phyloP scores from a whole-genome alignment of 2,329 filamentous ascomycete species.

The Cryoendolithus antarcticus region DNA sequence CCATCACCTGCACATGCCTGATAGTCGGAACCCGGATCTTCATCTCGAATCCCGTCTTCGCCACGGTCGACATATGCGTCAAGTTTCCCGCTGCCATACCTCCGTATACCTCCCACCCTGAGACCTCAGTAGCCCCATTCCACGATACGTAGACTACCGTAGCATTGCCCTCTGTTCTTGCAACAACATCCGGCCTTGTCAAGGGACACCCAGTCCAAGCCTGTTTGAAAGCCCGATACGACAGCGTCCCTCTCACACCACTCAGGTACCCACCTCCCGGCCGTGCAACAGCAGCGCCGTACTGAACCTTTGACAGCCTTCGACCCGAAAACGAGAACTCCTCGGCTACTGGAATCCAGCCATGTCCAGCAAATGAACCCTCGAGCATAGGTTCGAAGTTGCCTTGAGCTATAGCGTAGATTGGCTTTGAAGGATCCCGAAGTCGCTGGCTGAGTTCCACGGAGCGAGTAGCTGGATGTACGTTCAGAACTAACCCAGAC shows the following conservation, averaged over 20 bases:
- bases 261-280: constrained; percentile 22
- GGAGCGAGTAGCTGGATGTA: constrained; percentile 6
- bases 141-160: constrained; percentile 35
- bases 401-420: constrained; percentile 32
- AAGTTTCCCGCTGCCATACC: not conserved
- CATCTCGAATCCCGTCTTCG: no score
- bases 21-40: no score
- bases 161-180: constrained; percentile 7
- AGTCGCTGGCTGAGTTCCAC: constrained; percentile 6
- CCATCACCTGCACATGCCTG: no score
- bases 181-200: constrained; percentile 24
- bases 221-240: constrained; percentile 39
- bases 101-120: constrained; percentile 33
- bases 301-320: constrained; percentile 28
- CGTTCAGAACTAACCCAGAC: constrained; percentile 1
- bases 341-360: constrained; percentile 9
- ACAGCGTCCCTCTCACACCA: constrained; percentile 21
- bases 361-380: constrained; percentile 31
- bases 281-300: constrained; percentile 29
- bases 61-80: no score
- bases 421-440: not conserved
- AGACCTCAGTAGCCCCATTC: constrained; percentile 32
- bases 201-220: constrained; percentile 30
- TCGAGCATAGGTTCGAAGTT: constrained; percentile 38
- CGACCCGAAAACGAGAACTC: constrained; percentile 42